phyloP scores from a whole-genome alignment of 441 rosid species.

The Gossypium trilobum region DNA sequence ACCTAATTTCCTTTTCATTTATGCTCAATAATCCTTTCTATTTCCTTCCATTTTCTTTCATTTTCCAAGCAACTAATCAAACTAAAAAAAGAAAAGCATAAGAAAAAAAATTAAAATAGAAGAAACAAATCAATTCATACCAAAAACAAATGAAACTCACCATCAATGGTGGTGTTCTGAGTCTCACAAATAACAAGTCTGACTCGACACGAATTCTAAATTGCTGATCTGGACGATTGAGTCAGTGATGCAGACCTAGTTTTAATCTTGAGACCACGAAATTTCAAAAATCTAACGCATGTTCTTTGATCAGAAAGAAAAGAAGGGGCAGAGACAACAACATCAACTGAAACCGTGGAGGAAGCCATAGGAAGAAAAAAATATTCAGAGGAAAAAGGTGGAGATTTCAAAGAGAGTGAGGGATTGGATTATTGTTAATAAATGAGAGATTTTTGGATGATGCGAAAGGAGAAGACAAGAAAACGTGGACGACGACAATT shows the following conservation, averaged over 20 bases:
- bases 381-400: not conserved
- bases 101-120: not conserved
- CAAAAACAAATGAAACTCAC: constrained; percentile 22
- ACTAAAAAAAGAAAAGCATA: not conserved
- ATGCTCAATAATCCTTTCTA: not conserved
- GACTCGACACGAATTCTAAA: constrained; percentile 5
- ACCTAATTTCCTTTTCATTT: not conserved
- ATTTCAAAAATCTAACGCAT: constrained; percentile 25
- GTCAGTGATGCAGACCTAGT: constrained; percentile 12
- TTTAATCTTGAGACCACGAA: constrained; percentile 40
- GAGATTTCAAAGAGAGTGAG: not conserved
- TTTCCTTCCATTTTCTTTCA: no score
- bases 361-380: constrained; percentile 41
- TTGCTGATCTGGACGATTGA: constrained; percentile 24
- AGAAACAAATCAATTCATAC: not conserved
- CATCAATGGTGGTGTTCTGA: constrained; percentile 59
- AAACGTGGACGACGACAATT: not conserved
- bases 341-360: constrained; percentile 23
- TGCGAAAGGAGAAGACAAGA: not conserved
- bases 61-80: not conserved
- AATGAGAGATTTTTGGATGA: not conserved
- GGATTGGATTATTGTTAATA: not conserved
- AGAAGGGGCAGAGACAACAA: constrained; percentile 19
- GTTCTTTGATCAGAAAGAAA: constrained; percentile 25
- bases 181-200: constrained; percentile 50